Percentiles rank a stretch among this genome's conserved stretches.
Evolutionary conservation across 805 yeast genomes (phyloP).

Genomic region (Clavispora carvajalis): DNA sequence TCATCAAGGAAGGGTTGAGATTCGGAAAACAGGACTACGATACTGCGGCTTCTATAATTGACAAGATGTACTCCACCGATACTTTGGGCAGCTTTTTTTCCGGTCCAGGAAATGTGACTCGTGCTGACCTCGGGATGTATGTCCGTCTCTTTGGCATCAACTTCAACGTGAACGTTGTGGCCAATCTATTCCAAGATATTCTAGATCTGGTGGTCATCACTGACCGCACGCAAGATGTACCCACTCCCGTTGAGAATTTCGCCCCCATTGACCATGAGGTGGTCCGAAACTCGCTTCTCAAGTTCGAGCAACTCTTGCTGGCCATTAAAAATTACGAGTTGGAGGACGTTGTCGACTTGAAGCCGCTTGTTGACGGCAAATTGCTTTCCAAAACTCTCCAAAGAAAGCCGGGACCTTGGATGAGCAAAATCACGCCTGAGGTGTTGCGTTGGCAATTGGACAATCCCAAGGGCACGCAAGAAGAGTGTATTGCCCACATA

Average conservation of each 20-base stretch:
- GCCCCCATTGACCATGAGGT: not conserved
- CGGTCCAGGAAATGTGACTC: conserved; percentile 17
- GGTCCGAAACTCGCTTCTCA: conserved; percentile 8
- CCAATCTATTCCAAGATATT: conserved; percentile 30
- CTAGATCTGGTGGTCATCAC: conserved; percentile 1
- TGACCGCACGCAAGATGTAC: not conserved
- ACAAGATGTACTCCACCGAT: conserved; percentile 2
- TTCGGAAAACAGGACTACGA: conserved; percentile 54
- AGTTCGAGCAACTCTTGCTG: conserved; percentile 29
- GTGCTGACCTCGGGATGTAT: conserved; percentile 59
- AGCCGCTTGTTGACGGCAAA: conserved; percentile 75
- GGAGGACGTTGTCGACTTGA: conserved; percentile 41
- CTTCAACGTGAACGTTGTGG: conserved; percentile 42
- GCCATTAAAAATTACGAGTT: conserved; percentile 32
- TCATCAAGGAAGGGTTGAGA: conserved; percentile 67
- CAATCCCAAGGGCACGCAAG: conserved; percentile 50
- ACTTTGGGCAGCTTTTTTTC: conserved; percentile 17
- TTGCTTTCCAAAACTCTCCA: conserved; percentile 46
- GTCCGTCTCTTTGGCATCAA: conserved; percentile 50
- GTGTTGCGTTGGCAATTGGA: conserved; percentile 75
- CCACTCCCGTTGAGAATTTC: not conserved
- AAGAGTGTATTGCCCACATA: conserved; percentile 50
- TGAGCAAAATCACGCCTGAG: conserved; percentile 50
- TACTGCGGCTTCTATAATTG: conserved; percentile 41
- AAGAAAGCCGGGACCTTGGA: conserved; percentile 84